Evolutionary conservation across 2,329 filamentous ascomycete genomes (phyloP), one percentile per base, ranked within the genome.

Genomic region (Penicillium sp.): DNA sequence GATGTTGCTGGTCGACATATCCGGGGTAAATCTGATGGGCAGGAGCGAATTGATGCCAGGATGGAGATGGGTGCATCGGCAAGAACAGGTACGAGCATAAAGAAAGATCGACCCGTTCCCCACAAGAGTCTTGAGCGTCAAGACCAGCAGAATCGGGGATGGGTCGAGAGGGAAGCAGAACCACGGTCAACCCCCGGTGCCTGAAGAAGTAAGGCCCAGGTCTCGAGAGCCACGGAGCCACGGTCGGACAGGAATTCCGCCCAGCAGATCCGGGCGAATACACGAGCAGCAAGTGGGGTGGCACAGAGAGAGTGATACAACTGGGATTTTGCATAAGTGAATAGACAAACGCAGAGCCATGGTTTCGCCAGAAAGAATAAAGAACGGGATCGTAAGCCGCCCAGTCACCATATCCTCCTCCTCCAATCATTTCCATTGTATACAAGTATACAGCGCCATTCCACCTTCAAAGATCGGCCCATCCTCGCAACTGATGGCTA

Each of bases 171-270:
- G 26, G 15, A 14, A 35, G 15, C 10, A 34, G 36, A 52, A 45
- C 45, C 49, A 43, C 43, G 49, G 49, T 37, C 25, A 17, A 14
- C 31, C 37, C 39, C 39, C 35, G 47, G 51, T 54, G 49, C 49
- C 49, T 54, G 47, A 47, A 47, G 42, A 40, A 45, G 36, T 30
- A 25, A 45, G 27, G 45, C 29, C 42, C 44, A 35, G 34, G 33
- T 40, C 32, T 30, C 29, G 44, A 48, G 39, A 41, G 41, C 42
- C 27, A 25, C 37, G 34, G 45, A 52, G 47, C 51, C 51, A 52
- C 45, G 48, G 50, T 53, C 48, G 51, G 51, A 54, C 51, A 54
- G 42, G 32, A 51, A 29, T 52, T 51, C 50, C 48, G 51, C 49
- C 51, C 50, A 54, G 45, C 35, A 54, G 50, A 50, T 52, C 51